Conservation (phyloP, 1,139 yeast species). For the Hemisphaericaspora subhashii region DNA sequence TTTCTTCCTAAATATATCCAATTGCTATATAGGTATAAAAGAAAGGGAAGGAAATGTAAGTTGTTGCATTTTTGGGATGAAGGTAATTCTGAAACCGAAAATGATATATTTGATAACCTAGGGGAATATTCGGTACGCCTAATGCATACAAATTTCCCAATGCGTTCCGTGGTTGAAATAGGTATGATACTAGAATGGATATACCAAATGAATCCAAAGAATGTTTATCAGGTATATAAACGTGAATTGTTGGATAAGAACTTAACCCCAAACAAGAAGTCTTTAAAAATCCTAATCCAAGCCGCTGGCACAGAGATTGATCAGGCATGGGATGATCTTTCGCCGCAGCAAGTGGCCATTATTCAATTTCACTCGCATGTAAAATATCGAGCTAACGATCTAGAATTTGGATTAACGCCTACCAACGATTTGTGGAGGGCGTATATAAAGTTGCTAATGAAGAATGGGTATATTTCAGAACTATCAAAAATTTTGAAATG, state of each 20-base stretch:
- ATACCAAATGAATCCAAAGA: constrained; percentile 34
- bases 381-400: constrained; percentile 24
- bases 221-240: constrained; percentile 35
- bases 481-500: constrained; percentile 52
- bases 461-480: constrained; percentile 50
- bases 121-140: constrained; percentile 27
- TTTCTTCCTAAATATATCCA: constrained; percentile 34
- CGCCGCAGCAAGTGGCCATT: constrained; percentile 62
- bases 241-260: constrained; percentile 19
- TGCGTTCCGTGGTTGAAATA: constrained; percentile 27
- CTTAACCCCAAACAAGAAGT: constrained; percentile 33
- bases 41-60: constrained; percentile 8
- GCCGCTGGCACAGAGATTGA: constrained; percentile 27
- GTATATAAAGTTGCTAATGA: constrained; percentile 52
- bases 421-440: constrained; percentile 46
- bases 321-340: constrained; percentile 46
- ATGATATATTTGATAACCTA: constrained; percentile 14
- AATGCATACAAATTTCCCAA: constrained; percentile 17
- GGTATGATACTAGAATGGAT: constrained; percentile 50
- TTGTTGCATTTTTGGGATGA: constrained; percentile 21
- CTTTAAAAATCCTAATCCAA: constrained; percentile 44
- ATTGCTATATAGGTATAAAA: constrained; percentile 17
- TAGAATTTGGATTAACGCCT: constrained; percentile 37
- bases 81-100: not conserved
- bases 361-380: constrained; percentile 50